phyloP scores from a whole-genome alignment of 164 flowering plant species.

The Amborella trichopoda region DNA sequence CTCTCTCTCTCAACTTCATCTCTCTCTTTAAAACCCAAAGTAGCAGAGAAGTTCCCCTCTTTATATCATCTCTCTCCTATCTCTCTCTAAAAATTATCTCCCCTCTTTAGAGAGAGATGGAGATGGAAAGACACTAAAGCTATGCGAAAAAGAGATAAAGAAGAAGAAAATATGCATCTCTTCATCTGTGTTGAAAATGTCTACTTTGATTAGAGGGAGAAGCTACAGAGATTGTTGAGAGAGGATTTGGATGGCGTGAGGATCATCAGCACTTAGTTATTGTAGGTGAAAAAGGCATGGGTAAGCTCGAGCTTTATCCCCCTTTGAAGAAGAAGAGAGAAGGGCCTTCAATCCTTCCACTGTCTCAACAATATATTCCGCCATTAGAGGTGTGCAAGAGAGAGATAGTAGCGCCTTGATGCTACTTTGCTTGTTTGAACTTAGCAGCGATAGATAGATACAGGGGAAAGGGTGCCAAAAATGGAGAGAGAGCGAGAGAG shows the following conservation, averaged over 20 bases:
- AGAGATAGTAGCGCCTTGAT: too few relatives aligned
- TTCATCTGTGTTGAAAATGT: conserved; percentile 36
- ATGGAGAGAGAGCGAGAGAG: not conserved
- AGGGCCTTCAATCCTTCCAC: conserved; percentile 27
- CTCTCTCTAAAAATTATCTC: too few relatives aligned
- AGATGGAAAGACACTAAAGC: too few relatives aligned
- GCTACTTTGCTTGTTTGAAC: not conserved
- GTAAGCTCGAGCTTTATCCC: conserved; percentile 37
- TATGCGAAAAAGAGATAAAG: not conserved
- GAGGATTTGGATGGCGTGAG: conserved; percentile 22
- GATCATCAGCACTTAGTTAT: conserved; percentile 22
- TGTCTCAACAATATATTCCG: conserved; percentile 17
- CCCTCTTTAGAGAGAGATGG: too few relatives aligned
- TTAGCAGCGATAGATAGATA: not conserved
- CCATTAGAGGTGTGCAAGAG: too few relatives aligned
- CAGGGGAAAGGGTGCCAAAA: not conserved
- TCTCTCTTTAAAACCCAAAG: too few relatives aligned
- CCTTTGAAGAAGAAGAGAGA: conserved; percentile 15
- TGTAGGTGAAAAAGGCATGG: conserved; percentile 36
- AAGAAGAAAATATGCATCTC: conserved; percentile 33
- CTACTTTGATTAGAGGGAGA: conserved; percentile 19
- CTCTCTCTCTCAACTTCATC: too few relatives aligned
- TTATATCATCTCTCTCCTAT: too few relatives aligned
- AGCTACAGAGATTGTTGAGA: conserved; percentile 14
- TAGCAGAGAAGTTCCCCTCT: too few relatives aligned